phyloP scores from a whole-genome alignment of 1,139 yeast species.

The Suhomyces yuchorum region DNA sequence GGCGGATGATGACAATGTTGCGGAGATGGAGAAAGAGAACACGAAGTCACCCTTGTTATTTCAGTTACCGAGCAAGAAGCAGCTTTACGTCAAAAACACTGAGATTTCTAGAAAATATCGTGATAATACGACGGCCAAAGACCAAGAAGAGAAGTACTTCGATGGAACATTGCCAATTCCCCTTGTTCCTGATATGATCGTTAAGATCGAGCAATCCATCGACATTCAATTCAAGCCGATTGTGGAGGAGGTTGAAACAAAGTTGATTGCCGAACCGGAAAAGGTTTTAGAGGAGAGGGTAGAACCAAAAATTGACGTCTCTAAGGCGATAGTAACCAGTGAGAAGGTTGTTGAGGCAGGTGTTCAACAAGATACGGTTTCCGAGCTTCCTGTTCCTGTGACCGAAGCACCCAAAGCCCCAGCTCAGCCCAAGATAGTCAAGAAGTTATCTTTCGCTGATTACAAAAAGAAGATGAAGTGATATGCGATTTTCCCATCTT shows the following conservation, averaged over 20 bases:
- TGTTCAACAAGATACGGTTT: conserved; percentile 6
- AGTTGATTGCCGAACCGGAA: conserved; percentile 3
- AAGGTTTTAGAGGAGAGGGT: neutral
- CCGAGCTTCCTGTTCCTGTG: conserved; percentile 11
- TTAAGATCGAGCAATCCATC: conserved; percentile 28
- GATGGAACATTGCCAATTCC: conserved; percentile 17
- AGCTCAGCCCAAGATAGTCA: conserved; percentile 41
- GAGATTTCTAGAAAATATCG: conserved; percentile 14
- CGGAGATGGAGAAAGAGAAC: conserved; percentile 5
- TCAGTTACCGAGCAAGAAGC: conserved; percentile 28
- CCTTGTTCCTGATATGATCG: conserved; percentile 28
- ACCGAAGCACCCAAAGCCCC: conserved; percentile 15
- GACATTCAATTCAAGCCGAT: conserved; percentile 24
- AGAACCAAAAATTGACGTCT: neutral
- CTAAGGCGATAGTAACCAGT: neutral
- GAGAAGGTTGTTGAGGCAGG: neutral
- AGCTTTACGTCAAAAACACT: conserved; percentile 21
- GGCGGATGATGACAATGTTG: conserved; percentile 11
- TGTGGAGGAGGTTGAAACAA: conserved; percentile 14
- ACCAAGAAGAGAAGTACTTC: neutral
- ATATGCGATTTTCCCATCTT: neutral
- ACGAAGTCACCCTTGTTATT: conserved; percentile 21
- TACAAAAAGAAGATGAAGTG: conserved; percentile 69
- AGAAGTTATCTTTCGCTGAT: conserved; percentile 82
- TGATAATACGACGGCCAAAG: neutral